Evolutionary conservation across 306 rosid genomes (phyloP).

Genomic region (Betula pendula): DNA sequence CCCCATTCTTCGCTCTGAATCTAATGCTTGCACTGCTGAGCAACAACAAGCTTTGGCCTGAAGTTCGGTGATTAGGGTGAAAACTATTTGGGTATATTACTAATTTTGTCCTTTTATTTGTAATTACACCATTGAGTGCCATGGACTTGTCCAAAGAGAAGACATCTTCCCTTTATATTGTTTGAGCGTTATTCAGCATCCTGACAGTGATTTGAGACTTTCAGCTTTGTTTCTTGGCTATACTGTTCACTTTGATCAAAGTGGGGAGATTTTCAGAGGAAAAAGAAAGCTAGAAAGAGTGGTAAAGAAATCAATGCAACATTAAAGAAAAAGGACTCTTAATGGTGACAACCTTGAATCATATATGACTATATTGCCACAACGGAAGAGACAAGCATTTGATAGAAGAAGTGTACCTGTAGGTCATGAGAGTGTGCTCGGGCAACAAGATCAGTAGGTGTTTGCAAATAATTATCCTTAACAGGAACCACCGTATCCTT

Average conservation of each 20-base stretch:
- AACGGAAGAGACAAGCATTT: slow-evolving; percentile 8
- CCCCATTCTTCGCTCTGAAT: background rate
- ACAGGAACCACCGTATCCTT: slow-evolving; percentile 81
- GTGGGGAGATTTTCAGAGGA: background rate
- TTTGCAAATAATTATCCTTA: slow-evolving; percentile 45
- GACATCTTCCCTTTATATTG: background rate
- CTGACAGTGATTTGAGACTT: background rate
- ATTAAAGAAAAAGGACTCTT: background rate
- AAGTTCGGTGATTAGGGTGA: background rate
- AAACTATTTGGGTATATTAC: background rate
- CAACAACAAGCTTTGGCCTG: background rate
- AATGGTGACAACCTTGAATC: background rate
- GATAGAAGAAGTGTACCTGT: slow-evolving; percentile 52
- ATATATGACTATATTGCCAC: background rate
- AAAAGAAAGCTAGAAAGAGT: background rate
- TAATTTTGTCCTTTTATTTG: background rate
- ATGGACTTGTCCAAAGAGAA: background rate
- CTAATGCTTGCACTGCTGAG: background rate
- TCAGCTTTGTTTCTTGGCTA: background rate
- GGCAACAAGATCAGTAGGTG: slow-evolving; percentile 70
- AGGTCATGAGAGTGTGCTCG: slow-evolving; percentile 82
- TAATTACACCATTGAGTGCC: background rate
- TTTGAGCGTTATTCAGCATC: background rate
- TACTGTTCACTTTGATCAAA: background rate
- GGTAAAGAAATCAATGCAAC: background rate